These are phyloP conservation scores for Letharia lupina DNA, from an alignment of 495 filamentous ascomycete genomes.

Conservation along the genomic window DNA sequence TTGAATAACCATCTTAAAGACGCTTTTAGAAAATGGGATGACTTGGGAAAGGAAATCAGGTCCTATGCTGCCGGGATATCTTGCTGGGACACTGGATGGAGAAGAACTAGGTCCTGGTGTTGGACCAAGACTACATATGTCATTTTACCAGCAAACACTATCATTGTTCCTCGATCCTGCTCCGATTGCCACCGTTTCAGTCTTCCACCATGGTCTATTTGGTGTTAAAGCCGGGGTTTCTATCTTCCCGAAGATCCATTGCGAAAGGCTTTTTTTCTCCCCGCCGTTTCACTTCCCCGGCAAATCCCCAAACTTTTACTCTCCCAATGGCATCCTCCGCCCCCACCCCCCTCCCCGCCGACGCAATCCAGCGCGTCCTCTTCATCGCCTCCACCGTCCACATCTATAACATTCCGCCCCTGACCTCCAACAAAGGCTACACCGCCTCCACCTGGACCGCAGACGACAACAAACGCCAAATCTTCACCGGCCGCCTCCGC, in stretches of 20 bases:
- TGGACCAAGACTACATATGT: too few relatives aligned
- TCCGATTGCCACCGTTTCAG: neutral
- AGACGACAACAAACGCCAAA: constrained; percentile 54
- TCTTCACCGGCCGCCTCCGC: constrained; percentile 75
- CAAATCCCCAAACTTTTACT: too few relatives aligned
- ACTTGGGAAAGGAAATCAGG: too few relatives aligned
- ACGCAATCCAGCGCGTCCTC: constrained; percentile 71
- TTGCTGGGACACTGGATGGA: too few relatives aligned
- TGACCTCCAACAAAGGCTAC: constrained; percentile 62
- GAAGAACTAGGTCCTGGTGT: too few relatives aligned
- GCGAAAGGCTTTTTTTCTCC: neutral
- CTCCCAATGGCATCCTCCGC: constrained; percentile 5
- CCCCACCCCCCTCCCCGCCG: constrained; percentile 33
- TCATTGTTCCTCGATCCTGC: neutral
- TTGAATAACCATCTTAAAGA: too few relatives aligned
- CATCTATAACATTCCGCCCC: constrained; percentile 71
- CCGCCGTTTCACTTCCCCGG: too few relatives aligned
- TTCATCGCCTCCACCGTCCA: constrained; percentile 62
- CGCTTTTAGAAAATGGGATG: too few relatives aligned
- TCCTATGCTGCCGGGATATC: too few relatives aligned
- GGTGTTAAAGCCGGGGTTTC: too few relatives aligned
- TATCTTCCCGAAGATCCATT: neutral
- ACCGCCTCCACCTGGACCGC: constrained; percentile 68
- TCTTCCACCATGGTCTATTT: neutral
- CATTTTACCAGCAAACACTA: too few relatives aligned